Percentiles rank a stretch among this genome's conserved stretches.
Conservation (phyloP, 345 rosid genomes). For the Syzygium aromaticum region DNA sequence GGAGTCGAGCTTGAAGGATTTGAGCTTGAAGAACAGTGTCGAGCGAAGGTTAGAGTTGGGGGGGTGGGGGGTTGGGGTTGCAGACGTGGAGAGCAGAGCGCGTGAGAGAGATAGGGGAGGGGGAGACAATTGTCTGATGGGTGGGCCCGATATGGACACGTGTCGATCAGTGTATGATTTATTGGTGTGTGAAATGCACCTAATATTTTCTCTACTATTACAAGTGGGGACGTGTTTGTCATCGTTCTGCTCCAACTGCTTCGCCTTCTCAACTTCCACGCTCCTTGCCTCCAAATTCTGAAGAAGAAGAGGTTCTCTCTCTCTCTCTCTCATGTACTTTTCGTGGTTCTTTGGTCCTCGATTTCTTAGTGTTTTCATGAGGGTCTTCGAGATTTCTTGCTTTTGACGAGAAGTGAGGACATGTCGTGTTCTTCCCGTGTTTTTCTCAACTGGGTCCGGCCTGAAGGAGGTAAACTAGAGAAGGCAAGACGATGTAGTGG, state of each 20-base stretch:
- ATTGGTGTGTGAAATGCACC: too few relatives aligned
- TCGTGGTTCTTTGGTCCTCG: background rate
- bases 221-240: background rate
- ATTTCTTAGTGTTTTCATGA: background rate
- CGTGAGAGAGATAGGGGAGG: too few relatives aligned
- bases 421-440: background rate
- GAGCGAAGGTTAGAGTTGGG: too few relatives aligned
- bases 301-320: background rate
- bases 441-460: background rate
- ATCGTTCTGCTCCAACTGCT: background rate
- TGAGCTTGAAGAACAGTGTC: too few relatives aligned
- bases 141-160: too few relatives aligned
- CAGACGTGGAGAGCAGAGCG: too few relatives aligned
- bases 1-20: too few relatives aligned
- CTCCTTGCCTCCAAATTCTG: background rate
- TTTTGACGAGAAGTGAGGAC: background rate
- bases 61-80: too few relatives aligned
- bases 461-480: background rate
- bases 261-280: background rate
- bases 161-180: too few relatives aligned
- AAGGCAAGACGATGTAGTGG: background rate
- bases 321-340: background rate
- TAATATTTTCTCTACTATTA: too few relatives aligned
- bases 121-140: too few relatives aligned
- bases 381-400: background rate